phyloP scores from a whole-genome alignment of 192 early-diverging fungal genomes.

The Chytriomyces confervae region DNA sequence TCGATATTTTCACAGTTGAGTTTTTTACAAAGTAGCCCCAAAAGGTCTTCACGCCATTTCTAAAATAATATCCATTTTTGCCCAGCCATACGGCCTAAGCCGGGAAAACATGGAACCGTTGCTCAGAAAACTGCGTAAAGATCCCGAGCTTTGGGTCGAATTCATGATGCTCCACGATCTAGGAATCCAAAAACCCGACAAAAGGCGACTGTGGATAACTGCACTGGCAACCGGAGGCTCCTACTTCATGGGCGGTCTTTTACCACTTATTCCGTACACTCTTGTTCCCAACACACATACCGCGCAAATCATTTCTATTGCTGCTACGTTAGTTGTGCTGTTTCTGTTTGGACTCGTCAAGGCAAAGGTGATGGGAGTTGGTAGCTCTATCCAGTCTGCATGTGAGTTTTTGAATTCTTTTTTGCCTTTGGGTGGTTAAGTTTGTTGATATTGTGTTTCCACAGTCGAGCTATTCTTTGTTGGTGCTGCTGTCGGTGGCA shows the following conservation, averaged over 20 bases:
- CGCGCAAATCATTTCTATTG: conserved; percentile 60
- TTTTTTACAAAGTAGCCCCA: background rate
- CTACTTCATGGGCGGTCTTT: conserved; percentile 68
- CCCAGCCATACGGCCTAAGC: conserved; percentile 64
- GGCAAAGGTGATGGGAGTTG: conserved; percentile 47
- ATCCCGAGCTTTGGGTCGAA: conserved; percentile 67
- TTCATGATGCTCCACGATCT: conserved; percentile 80
- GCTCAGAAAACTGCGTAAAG: conserved; percentile 51
- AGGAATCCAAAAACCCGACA: conserved; percentile 62
- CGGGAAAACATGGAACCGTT: conserved; percentile 54
- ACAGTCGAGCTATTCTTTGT: conserved; percentile 37
- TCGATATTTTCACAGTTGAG: conserved; percentile 58
- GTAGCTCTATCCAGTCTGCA: conserved; percentile 16
- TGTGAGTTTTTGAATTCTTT: conserved; percentile 15
- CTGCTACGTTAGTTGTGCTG: conserved; percentile 57
- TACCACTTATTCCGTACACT: conserved; percentile 70
- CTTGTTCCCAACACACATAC: conserved; percentile 44
- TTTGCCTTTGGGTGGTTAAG: background rate
- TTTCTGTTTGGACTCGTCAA: conserved; percentile 70
- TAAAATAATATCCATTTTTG: background rate
- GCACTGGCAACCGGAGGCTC: conserved; percentile 65
- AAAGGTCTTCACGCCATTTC: background rate
- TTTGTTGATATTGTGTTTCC: background rate
- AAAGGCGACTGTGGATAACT: conserved; percentile 60
- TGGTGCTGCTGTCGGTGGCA: conserved; percentile 36